Evolutionary conservation across 768 basidiomycete species (phyloP).

Genomic region (Boletus pseudo-olivaceus): DNA sequence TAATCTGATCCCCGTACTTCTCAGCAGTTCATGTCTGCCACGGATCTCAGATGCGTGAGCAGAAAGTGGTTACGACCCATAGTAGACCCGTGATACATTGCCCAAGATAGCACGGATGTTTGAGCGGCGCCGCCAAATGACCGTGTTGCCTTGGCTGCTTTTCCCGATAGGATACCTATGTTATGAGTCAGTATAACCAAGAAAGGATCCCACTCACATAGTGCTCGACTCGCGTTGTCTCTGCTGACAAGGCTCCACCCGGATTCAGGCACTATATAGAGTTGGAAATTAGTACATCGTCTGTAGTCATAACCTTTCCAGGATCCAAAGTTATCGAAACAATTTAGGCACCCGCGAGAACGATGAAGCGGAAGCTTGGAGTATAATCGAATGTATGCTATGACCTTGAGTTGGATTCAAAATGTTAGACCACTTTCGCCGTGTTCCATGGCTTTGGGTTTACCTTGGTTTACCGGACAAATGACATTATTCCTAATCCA

Average conservation of each 20-base stretch:
- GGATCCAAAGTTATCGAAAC: background rate
- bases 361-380: background rate
- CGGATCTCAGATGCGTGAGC: background rate
- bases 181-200: background rate
- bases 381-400: background rate
- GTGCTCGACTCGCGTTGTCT: background rate
- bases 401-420: background rate
- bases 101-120: background rate
- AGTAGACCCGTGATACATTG: background rate
- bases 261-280: slow-evolving; percentile 6
- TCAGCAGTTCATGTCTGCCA: background rate
- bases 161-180: background rate
- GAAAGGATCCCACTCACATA: background rate
- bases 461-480: background rate
- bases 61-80: background rate
- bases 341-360: background rate
- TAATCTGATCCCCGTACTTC: background rate
- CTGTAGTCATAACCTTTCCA: background rate
- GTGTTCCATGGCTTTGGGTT: background rate
- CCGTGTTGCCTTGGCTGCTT: background rate
- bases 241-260: background rate
- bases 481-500: background rate
- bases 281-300: background rate
- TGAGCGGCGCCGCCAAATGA: background rate
- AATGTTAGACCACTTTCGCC: background rate